Percentiles rank a stretch among this genome's conserved stretches.
phyloP scores from a whole-genome alignment of 2,329 filamentous ascomycete genomes.

The Fusarium decemcellulare region DNA sequence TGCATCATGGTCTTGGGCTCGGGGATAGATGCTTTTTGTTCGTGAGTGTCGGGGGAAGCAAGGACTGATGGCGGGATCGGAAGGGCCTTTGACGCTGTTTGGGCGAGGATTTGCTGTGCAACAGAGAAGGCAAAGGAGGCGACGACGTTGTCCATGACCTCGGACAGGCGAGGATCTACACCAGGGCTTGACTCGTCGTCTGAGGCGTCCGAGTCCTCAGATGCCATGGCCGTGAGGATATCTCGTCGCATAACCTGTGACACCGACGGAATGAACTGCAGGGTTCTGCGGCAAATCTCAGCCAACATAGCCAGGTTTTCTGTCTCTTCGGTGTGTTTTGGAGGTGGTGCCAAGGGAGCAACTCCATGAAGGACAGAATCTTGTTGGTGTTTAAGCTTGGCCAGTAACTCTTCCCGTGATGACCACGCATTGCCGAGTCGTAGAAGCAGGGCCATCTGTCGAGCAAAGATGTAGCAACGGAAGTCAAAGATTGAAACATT shows the following conservation, averaged over 20 bases:
- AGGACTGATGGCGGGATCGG: conserved; percentile 75
- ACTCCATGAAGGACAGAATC: conserved; percentile 71
- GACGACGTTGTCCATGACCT: conserved; percentile 80
- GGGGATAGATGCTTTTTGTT: conserved; percentile 74
- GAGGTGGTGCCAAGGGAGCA: conserved; percentile 64
- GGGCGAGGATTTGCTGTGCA: conserved; percentile 81
- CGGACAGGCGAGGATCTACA: conserved; percentile 57
- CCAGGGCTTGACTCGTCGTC: conserved; percentile 53
- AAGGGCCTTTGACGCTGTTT: conserved; percentile 78
- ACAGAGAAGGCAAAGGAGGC: conserved; percentile 84
- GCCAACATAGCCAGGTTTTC: conserved; percentile 87
- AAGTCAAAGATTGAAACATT: conserved; percentile 98
- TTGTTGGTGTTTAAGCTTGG: conserved; percentile 74
- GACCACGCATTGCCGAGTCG: conserved; percentile 83
- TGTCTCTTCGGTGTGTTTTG: conserved; percentile 69
- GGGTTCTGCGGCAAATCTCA: conserved; percentile 85
- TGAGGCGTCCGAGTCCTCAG: conserved; percentile 52
- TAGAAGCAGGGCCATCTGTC: conserved; percentile 86
- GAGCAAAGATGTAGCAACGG: conserved; percentile 90
- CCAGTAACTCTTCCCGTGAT: conserved; percentile 72
- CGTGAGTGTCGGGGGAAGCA: conserved; percentile 61
- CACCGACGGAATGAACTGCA: conserved; percentile 87
- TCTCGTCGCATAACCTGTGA: conserved; percentile 86
- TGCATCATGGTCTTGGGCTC: conserved; percentile 81
- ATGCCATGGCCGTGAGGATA: conserved; percentile 73